Conservation (phyloP, 2,329 filamentous ascomycete genomes). For the Fusarium pseudocircinatum region DNA sequence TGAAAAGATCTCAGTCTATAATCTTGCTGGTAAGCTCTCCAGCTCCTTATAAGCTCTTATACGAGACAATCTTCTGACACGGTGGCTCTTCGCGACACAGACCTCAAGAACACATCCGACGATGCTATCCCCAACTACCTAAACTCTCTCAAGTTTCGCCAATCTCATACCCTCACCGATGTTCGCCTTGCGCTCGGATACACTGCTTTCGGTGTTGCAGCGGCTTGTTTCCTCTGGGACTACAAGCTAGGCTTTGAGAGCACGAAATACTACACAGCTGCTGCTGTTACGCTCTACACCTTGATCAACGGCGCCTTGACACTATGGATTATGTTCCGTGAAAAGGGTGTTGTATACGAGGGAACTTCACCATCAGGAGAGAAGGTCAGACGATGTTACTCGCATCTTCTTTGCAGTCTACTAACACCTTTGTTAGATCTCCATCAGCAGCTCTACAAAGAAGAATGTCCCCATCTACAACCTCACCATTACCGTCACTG, state of each 20-base stretch:
- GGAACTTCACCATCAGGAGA: conserved; percentile 74
- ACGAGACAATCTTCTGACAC: conserved; percentile 37
- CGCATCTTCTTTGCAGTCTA: conserved; percentile 2
- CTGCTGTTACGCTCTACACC: conserved; percentile 82
- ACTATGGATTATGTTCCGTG: conserved; percentile 85
- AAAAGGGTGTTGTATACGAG: conserved; percentile 83
- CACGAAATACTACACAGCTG: conserved; percentile 83
- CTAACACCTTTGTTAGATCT: conserved; percentile 64
- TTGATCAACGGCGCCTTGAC: conserved; percentile 81
- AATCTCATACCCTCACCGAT: conserved; percentile 83
- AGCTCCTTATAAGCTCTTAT: background rate
- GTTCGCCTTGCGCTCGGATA: conserved; percentile 87
- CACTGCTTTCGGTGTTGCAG: conserved; percentile 80
- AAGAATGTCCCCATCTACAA: conserved; percentile 87
- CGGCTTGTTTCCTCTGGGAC: conserved; percentile 88
- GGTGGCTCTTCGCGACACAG: conserved; percentile 57
- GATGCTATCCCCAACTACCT: conserved; percentile 95
- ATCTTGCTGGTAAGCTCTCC: conserved; percentile 64
- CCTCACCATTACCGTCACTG: conserved; percentile 69
- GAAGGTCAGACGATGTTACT: conserved; percentile 64
- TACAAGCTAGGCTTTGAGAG: conserved; percentile 89
- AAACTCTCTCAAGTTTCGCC: conserved; percentile 84
- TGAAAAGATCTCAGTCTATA: conserved; percentile 73
- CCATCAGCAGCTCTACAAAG: conserved; percentile 75
- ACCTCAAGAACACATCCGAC: conserved; percentile 96